Conservation (phyloP, 768 basidiomycete genomes). For the Termitomyces sp. region DNA sequence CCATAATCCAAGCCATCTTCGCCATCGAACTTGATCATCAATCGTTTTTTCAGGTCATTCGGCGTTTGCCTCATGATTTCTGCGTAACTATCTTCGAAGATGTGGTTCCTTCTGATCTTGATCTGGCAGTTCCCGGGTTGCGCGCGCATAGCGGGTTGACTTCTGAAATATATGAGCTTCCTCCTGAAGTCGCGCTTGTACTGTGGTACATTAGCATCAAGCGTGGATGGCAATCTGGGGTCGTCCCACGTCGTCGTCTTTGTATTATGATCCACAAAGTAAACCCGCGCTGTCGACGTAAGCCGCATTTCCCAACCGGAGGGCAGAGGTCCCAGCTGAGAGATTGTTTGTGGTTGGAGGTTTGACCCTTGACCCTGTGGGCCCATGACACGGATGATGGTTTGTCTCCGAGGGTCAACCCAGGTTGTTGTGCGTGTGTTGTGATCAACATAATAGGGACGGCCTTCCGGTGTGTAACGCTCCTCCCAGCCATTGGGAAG, state of each 20-base stretch:
- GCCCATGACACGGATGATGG: slow-evolving; percentile 94
- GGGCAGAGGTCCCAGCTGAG: slow-evolving; percentile 93
- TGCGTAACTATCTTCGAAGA: slow-evolving; percentile 98
- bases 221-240: slow-evolving; percentile 88
- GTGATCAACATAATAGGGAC: slow-evolving; percentile 99
- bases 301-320: slow-evolving; percentile 99
- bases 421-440: slow-evolving; percentile 99
- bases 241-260: slow-evolving; percentile 99
- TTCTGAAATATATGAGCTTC: slow-evolving; percentile 99
- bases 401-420: slow-evolving; percentile 98
- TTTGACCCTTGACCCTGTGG: slow-evolving; percentile 84
- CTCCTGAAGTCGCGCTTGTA: slow-evolving; percentile 99
- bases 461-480: slow-evolving; percentile 95
- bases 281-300: slow-evolving; percentile 94
- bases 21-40: slow-evolving; percentile 99
- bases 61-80: slow-evolving; percentile 99
- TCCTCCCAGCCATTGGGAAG: slow-evolving; percentile 99
- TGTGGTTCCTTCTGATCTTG: slow-evolving; percentile 95
- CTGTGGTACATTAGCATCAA: slow-evolving; percentile 96
- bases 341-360: slow-evolving; percentile 91
- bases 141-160: slow-evolving; percentile 95
- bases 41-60: slow-evolving; percentile 94
- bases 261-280: slow-evolving; percentile 99
- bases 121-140: slow-evolving; percentile 99
- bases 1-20: slow-evolving; percentile 99